Base-by-base conservation (phyloP, 331 rosid species). In the Telfairia occidentalis region DNA sequence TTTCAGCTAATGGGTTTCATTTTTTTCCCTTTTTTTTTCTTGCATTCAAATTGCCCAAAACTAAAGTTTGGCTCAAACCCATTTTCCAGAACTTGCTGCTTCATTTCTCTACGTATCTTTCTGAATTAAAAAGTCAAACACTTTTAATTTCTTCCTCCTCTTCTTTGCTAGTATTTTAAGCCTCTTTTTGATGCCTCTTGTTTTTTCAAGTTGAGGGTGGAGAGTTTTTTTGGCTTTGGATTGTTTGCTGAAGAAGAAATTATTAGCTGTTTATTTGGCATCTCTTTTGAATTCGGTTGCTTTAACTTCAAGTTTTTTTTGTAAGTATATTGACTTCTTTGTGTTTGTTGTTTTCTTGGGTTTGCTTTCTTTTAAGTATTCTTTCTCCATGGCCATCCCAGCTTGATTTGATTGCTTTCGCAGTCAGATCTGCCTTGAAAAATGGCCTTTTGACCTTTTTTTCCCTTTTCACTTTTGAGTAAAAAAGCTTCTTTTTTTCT, bases 61-160 rank as follows among this genome's bases (percentile, higher is more conserved):
- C 2, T 18, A 2, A 69, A 70, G 75, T 70, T 70, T 45, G 75
- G 75, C 16, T 15, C 2, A 70, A 70, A 45, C 40, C 75, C 75
- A 70, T 43, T 70, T 24, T 42, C 13, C 26, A 15, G 58, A 70
- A 13, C 37, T 45, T 28, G 40, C 58, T 70, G 1, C 15, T 13
- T 45, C 40, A 70, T 70, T 69, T 69, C 74, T 69, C 37, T 69
- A 69, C 74, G 74, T 69, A 43, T 69, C 74, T 23, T 24, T 67
- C 52, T 69, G 13, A 24, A 69, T 42, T 42, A 40, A 23, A 13
- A 42, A 13, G 55, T 43, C 55, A 42, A 69, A 69, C 23, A 69
- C 38, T 45, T 16, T 7, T 24, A 2, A 13, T 69, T 38, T 35
- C 19, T 24, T 69, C 15, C 5, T 40, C 5, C 7, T 45, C 24